Base-by-base conservation (phyloP, 306 rosid species). In the Trichosanthes truncata region DNA sequence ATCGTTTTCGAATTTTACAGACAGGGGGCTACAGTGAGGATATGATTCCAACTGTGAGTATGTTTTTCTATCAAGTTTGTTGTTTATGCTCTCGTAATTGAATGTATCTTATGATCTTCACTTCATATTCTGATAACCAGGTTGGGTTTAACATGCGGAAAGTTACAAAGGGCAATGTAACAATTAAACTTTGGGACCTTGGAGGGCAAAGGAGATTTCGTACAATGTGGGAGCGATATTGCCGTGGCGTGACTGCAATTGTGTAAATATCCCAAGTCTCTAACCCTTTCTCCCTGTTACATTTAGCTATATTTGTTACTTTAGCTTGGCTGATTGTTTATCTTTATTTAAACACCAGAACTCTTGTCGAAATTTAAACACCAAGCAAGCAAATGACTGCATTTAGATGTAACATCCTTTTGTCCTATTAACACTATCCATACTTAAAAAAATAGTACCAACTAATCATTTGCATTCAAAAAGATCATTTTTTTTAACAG, bases 151-250 rank as follows among this genome's bases (percentile, higher is more conserved):
- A 95, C 88, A 93, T 95, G 99, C 57, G 90, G 6, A 95, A 95
- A 82, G 97, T 95, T 67, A 93, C 97, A 0, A 92, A 95, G 83
- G 97, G 98, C 73, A 92, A 95, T 65, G 97, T 95, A 60, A 95
- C 97, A 2, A 95, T 95, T 75, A 95, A 95, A 89, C 93, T 95
- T 80, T 95, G 97, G 98, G 98, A 92, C 82, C 97, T 95, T 76
- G 98, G 98, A 81, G 97, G 98, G 62, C 98, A 95, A 82, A 83
- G 94, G 85, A 90, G 98, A 86, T 94, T 94, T 81, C 88, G 97
- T 20, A 81, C 97, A 33, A 93, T 95, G 99, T 95, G 97, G 99
- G 97, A 95, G 86, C 97, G 97, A 72, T 95, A 95, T 80, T 93
- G 99, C 63, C 97, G 99, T 5, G 99, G 96, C 43, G 97, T 95